Base-by-base conservation (phyloP, 768 basidiomycete species). In the Gelatoporia subvermispora region DNA sequence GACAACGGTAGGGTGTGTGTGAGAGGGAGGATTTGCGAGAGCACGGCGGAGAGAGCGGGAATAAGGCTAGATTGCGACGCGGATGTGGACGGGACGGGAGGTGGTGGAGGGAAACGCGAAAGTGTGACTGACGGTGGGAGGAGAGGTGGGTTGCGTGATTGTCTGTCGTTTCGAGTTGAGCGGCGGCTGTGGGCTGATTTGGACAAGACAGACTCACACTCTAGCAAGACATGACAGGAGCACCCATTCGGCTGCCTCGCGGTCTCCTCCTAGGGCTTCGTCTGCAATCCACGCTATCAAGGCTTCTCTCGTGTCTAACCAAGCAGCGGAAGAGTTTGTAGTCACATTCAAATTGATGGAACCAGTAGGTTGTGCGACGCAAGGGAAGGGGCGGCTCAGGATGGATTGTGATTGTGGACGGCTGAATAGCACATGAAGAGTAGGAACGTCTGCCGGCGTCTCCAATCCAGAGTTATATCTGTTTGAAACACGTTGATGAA, bases 281-380 rank as follows among this genome's bases (percentile, higher is more conserved):
- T 74, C 65, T 1, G 88, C 85, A 42, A 93, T 77, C 90, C 90
- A 93, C 0, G 67, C 52, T 35, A 91, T 72, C 16, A 93, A 31
- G 7, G 69, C 39, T 82, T 76, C 8, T 48, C 21, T 53, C 45
- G 34, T 47, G 24, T 10, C n/a, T n/a, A n/a, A n/a, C n/a, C n/a
- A n/a, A n/a, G 38, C 37, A 2, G 40, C 24, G 20, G 10, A 23
- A 5, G 20, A 20, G 9, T 18, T 18, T 13, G 38, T 4, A 3
- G 1, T 21, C n/a, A 28, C 31, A 47, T 17, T 43, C 50, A 41
- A 44, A 55, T 17, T 22, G 43, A 43, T 31, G 17, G 22, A 17
- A 8, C 21, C 48, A 44, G 38, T 53, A 45, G 20, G 50, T 50
- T 41, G 17, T 42, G 46, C 13, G 39, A 45, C 45, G 55, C 57